Evolutionary conservation across 306 rosid genomes (phyloP).

Genomic region (Prunus campanulata): DNA sequence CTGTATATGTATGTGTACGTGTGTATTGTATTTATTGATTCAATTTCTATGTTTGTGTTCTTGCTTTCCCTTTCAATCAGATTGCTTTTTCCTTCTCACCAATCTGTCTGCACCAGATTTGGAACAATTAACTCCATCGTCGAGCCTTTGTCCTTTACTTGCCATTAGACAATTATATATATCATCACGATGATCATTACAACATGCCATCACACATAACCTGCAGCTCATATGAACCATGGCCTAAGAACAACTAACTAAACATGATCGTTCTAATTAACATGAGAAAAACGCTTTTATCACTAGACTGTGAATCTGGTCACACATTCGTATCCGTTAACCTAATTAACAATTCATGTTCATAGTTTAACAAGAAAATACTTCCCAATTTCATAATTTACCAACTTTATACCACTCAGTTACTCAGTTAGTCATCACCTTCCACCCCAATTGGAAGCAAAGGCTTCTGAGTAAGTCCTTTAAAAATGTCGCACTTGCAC

Average conservation of each 20-base stretch:
- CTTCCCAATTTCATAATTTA: background rate
- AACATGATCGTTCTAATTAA: no score
- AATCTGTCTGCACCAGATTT: slow-evolving; percentile 15
- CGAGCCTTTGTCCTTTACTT: no score
- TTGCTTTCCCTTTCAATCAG: slow-evolving; percentile 4
- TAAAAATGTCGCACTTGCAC: slow-evolving; percentile 26
- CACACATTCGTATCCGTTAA: no score
- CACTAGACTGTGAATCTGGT: no score
- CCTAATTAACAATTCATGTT: no score
- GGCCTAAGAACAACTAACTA: no score
- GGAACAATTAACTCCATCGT: background rate
- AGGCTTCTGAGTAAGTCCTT: background rate
- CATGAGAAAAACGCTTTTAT: no score
- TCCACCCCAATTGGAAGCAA: slow-evolving; percentile 1
- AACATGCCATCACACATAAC: no score
- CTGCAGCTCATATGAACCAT: no score
- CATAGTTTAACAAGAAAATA: no score
- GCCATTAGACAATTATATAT: no score
- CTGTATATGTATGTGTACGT: background rate
- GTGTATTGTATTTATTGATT: background rate
- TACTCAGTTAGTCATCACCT: background rate
- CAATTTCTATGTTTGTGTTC: background rate
- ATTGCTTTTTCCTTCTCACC: slow-evolving; percentile 9
- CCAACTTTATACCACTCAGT: background rate
- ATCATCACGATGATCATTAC: no score